Evolutionary conservation across 2,329 filamentous ascomycete species (phyloP), one percentile per base, ranked within the genome.

Genomic region (Helotiales sp.): DNA sequence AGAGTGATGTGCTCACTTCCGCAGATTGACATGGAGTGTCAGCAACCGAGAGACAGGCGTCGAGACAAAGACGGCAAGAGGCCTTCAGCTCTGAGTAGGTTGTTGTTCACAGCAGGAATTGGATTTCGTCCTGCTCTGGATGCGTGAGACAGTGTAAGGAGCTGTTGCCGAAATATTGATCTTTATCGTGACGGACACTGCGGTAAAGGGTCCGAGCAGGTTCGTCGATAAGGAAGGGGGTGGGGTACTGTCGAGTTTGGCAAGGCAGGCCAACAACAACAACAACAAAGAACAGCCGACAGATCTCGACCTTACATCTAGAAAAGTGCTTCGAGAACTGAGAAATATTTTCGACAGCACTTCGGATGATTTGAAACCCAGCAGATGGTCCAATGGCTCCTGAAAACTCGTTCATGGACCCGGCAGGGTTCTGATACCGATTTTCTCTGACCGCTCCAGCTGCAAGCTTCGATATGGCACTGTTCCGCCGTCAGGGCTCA

Each of bases 381-480:
- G 34, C 29, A 42, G 47, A 57, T 25, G 48, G n/a, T 27, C 50
- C 55, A 54, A 54, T 49, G 9, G 30, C n/a, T 44, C 15, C 22
- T 30, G n/a, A 9, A 34, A 30, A 24, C 2, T 17, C n/a, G 22
- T 48, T 47, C 56, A 51, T 52, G 42, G 54, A 46, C 4, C 44
- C 24, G 19, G 38, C 29, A 52, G 46, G 54, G 52, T 46, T 53
- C 54, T 60, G 58, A 48, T 52, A 29, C 34, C 46, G 31, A 56
- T 47, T 44, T 52, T 51, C 46, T 59, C 54, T 54, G 58, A 60
- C 54, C 58, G 54, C 58, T 52, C 30, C 50, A 36, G 52, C 33
- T 36, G 31, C 47, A 51, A 24, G 13, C 52, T 48, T 49, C 42
- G 50, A 53, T 33, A 55, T 48, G 47, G 52, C 38, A 44, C 31